Conservation (phyloP, 371 early-diverging fungal species). For the Rhizopus arrhizus region DNA sequence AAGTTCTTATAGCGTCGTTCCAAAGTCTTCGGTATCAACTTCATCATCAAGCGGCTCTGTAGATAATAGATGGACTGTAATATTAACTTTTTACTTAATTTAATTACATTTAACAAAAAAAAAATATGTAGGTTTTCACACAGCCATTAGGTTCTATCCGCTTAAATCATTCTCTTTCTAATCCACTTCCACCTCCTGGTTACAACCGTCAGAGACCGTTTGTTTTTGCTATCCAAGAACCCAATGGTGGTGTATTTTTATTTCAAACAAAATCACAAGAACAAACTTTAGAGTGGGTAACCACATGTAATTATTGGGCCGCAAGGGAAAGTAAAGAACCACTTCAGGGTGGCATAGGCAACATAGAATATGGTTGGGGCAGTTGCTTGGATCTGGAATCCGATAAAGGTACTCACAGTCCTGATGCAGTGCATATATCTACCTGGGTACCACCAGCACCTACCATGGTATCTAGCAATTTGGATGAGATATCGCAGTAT, state of each 20-base stretch:
- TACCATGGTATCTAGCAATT: conserved; percentile 34
- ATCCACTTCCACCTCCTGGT: conserved; percentile 80
- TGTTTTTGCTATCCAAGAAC: conserved; percentile 82
- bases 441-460: conserved; percentile 45
- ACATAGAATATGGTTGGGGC: conserved; percentile 92
- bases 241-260: conserved; percentile 79
- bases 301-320: conserved; percentile 90
- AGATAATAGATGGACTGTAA: conserved; percentile 33
- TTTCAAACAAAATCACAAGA: conserved; percentile 75
- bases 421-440: conserved; percentile 30
- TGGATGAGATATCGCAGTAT: conserved; percentile 34
- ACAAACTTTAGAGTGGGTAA: conserved; percentile 80
- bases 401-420: conserved; percentile 22
- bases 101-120: too few species aligned
- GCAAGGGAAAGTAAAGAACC: conserved; percentile 88
- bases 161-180: conserved; percentile 77
- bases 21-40: background rate
- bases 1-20: background rate
- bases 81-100: background rate
- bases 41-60: background rate
- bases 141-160: conserved; percentile 59
- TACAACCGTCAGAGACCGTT: conserved; percentile 76
- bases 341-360: conserved; percentile 78
- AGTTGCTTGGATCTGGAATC: conserved; percentile 46
- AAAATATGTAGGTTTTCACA: conserved; percentile 27